Percentiles rank a stretch among this genome's conserved stretches.
phyloP scores from a whole-genome alignment of 2,329 filamentous ascomycete species.

The Xylariaceae sp. region DNA sequence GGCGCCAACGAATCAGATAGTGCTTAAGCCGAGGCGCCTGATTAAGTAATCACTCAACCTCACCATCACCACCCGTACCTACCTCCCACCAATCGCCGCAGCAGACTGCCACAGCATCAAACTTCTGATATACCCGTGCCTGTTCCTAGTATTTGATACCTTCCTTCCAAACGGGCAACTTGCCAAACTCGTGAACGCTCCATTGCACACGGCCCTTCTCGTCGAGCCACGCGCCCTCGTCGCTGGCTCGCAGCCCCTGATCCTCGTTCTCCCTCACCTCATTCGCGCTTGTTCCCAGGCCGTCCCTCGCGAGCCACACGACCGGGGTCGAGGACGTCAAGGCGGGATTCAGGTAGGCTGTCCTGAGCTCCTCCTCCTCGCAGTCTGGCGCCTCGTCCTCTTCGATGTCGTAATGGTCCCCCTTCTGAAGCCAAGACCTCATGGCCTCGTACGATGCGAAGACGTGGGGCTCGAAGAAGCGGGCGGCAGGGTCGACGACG shows the following conservation, averaged over 20 bases:
- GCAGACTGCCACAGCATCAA: too few species aligned
- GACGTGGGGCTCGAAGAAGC: conserved; percentile 21
- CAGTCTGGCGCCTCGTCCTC: conserved; percentile 16
- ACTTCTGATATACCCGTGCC: too few species aligned
- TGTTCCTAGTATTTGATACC: conserved; percentile 13
- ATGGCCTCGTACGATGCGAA: conserved; percentile 21
- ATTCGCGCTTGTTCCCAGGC: conserved; percentile 49
- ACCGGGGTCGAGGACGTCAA: conserved; percentile 39
- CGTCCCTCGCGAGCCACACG: conserved; percentile 60
- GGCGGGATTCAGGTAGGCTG: conserved; percentile 23
- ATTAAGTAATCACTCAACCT: too few species aligned
- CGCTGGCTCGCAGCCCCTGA: conserved; percentile 57
- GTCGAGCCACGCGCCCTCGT: conserved; percentile 52
- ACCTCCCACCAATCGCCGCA: too few species aligned
- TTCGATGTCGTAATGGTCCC: conserved; percentile 10
- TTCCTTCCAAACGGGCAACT: conserved; percentile 22
- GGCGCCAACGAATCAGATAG: too few species aligned
- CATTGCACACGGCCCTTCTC: conserved; percentile 37
- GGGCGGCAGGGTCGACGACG: conserved; percentile 17
- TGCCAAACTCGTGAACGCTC: conserved; percentile 14
- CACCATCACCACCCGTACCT: too few species aligned
- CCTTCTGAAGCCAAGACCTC: conserved; percentile 17
- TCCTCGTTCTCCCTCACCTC: conserved; percentile 52
- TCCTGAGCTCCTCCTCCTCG: conserved; percentile 19
- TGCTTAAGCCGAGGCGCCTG: too few species aligned